phyloP scores from a whole-genome alignment of 192 early-diverging fungal species.

The Coemansia sp. region DNA sequence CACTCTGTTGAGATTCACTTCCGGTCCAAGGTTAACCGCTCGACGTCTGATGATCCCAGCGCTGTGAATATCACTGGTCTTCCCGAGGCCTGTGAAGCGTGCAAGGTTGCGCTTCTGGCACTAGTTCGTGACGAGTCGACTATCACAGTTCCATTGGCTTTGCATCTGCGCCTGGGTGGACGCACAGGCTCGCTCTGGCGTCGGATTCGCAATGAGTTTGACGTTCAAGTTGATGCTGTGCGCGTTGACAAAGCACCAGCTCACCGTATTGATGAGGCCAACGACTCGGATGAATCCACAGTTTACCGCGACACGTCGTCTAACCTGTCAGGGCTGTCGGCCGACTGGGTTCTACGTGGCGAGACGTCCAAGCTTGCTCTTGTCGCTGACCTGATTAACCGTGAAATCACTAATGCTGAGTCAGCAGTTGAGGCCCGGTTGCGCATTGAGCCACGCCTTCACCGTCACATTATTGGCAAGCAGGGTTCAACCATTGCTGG shows the following conservation, averaged over 20 bases:
- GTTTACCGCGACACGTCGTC: conserved; percentile 25
- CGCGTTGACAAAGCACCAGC: conserved; percentile 42
- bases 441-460: conserved; percentile 48
- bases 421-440: conserved; percentile 39
- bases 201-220: conserved; percentile 60
- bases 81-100: conserved; percentile 56
- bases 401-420: conserved; percentile 9
- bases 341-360: conserved; percentile 58
- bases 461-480: conserved; percentile 75
- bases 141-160: conserved; percentile 52
- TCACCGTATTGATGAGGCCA: conserved; percentile 50
- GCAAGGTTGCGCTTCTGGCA: conserved; percentile 44
- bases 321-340: conserved; percentile 15
- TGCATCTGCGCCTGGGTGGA: conserved; percentile 58
- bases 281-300: conserved; percentile 7
- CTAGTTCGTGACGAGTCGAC: conserved; percentile 56
- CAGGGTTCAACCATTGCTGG: conserved; percentile 66
- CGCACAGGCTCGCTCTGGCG: conserved; percentile 55
- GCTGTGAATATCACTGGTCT: conserved; percentile 58
- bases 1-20: conserved; percentile 68
- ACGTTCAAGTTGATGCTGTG: conserved; percentile 57
- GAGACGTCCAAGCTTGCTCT: conserved; percentile 52
- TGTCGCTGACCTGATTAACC: conserved; percentile 32
- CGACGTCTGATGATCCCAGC: conserved; percentile 13
- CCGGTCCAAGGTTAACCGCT: conserved; percentile 17